These are phyloP conservation scores for Suillus spraguei DNA, from an alignment of 768 basidiomycete genomes.

Conservation along the genomic window DNA sequence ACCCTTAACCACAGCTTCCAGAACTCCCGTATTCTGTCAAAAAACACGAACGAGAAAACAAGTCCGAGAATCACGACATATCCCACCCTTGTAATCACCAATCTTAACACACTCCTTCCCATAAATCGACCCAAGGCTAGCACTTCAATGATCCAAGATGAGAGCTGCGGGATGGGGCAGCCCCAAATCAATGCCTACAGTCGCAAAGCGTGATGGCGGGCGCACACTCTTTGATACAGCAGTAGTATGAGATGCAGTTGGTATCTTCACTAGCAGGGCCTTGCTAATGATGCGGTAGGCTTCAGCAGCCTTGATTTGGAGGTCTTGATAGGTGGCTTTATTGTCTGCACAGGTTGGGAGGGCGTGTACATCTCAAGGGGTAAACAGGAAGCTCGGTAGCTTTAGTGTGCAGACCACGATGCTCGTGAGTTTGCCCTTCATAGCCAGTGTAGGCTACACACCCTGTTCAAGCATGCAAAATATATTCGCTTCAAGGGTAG, in stretches of 20 bases:
- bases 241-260: not conserved
- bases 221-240: conserved; percentile 6
- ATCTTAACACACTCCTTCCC: too few species aligned
- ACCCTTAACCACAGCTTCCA: too few species aligned
- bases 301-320: conserved; percentile 13
- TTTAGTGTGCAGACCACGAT: conserved; percentile 10
- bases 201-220: conserved; percentile 16
- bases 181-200: conserved; percentile 4
- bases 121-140: too few species aligned
- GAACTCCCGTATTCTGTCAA: too few species aligned
- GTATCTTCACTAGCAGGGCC: not conserved
- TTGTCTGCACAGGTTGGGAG: not conserved
- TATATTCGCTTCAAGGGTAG: not conserved
- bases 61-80: too few species aligned
- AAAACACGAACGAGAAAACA: too few species aligned
- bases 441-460: conserved; percentile 2
- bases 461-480: conserved; percentile 7
- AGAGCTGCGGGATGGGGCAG: conserved; percentile 11
- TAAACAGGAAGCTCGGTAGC: not conserved
- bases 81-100: too few species aligned
- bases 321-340: not conserved
- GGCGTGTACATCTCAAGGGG: not conserved
- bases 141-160: too few species aligned
- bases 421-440: conserved; percentile 16
- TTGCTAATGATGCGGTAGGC: conserved; percentile 14